phyloP scores from a whole-genome alignment of 495 filamentous ascomycete species.

The Aspergillus sparsus region DNA sequence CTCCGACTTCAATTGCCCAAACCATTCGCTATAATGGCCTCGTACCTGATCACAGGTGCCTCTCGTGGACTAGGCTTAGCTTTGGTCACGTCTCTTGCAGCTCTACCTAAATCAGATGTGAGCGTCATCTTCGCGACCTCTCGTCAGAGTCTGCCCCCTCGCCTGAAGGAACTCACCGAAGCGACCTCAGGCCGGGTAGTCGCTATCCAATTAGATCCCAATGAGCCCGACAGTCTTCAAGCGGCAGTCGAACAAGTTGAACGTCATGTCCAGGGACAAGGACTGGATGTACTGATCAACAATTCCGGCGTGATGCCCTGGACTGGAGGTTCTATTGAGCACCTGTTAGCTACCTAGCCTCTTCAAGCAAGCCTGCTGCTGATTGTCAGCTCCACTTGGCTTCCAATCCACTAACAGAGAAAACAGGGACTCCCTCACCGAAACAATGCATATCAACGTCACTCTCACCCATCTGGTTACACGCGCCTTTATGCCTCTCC shows the following conservation, averaged over 20 bases:
- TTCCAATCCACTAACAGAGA: background rate
- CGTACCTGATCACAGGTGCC: conserved; percentile 44
- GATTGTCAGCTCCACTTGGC: background rate
- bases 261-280: conserved; percentile 27
- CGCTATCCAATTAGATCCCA: conserved; percentile 35
- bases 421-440: conserved; percentile 34
- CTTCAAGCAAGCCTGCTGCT: no score
- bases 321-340: conserved; percentile 25
- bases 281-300: conserved; percentile 45
- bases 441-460: conserved; percentile 41
- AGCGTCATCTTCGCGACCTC: conserved; percentile 33
- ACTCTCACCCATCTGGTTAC: conserved; percentile 38
- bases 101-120: conserved; percentile 31
- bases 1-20: background rate
- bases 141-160: conserved; percentile 24
- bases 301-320: conserved; percentile 37
- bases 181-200: conserved; percentile 28
- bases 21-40: conserved; percentile 22
- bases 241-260: conserved; percentile 31
- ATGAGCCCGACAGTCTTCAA: conserved; percentile 28
- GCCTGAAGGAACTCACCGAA: conserved; percentile 29
- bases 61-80: conserved; percentile 43
- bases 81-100: conserved; percentile 32
- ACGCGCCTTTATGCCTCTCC: conserved; percentile 37
- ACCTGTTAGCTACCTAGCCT: conserved; percentile 23